Percentiles rank a stretch among this genome's conserved stretches.
phyloP scores from a whole-genome alignment of 345 rosid species.

The Euphorbia lathyris region DNA sequence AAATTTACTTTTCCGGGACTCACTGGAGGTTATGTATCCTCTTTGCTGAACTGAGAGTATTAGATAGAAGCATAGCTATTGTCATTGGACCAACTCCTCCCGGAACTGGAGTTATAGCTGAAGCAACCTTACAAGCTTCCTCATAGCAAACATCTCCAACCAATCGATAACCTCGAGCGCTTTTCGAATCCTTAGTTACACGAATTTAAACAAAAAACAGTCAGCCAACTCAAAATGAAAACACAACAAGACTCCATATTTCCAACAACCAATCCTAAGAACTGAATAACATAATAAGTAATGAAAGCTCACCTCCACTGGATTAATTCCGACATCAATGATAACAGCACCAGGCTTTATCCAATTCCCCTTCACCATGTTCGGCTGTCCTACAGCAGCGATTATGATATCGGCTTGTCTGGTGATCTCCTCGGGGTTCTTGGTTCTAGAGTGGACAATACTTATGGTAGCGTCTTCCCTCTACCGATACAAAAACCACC shows the following conservation, averaged over 20 bases:
- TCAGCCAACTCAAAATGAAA: conserved; percentile 8
- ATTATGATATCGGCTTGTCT: conserved; percentile 77
- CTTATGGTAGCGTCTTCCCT: conserved; percentile 81
- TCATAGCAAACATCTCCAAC: conserved; percentile 85
- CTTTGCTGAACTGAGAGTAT: conserved; percentile 76
- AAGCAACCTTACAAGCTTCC: conserved; percentile 70
- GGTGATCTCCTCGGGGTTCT: conserved; percentile 66
- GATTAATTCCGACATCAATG: conserved; percentile 87
- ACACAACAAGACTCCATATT: too few species aligned
- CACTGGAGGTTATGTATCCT: conserved; percentile 38
- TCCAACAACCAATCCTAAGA: too few species aligned
- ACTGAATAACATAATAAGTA: too few species aligned
- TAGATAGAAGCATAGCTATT: conserved; percentile 81
- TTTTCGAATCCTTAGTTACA: conserved; percentile 45
- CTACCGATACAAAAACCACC: conserved; percentile 28
- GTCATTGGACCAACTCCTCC: conserved; percentile 98
- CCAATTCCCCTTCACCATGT: conserved; percentile 84
- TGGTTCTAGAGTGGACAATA: conserved; percentile 75
- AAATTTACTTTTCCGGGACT: background rate
- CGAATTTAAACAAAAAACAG: conserved; percentile 10
- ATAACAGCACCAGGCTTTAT: conserved; percentile 86
- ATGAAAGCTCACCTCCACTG: conserved; percentile 54
- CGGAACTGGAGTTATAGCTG: conserved; percentile 79
- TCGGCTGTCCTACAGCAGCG: conserved; percentile 74
- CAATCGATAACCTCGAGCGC: conserved; percentile 59